These are phyloP conservation scores for Laetiporus sulphureus DNA, from an alignment of 1,284 basidiomycete genomes.

Conservation along the genomic window DNA sequence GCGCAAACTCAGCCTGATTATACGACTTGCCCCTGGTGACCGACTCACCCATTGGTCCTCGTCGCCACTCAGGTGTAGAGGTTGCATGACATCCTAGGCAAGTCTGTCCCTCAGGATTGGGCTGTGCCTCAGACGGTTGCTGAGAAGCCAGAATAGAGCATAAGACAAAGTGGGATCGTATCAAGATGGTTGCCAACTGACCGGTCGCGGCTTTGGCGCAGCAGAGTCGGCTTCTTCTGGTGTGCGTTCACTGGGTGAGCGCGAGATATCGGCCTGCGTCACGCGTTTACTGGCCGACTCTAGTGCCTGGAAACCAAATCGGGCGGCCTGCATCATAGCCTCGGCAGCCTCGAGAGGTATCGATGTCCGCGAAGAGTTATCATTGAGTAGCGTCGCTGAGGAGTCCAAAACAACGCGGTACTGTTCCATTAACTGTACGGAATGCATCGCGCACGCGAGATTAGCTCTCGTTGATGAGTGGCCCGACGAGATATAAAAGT, in stretches of 20 bases:
- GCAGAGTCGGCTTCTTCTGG: conserved; percentile 15
- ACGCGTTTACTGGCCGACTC: conserved; percentile 30
- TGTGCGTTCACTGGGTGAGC: conserved; percentile 11
- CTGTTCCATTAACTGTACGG: conserved; percentile 36
- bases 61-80: conserved; percentile 79
- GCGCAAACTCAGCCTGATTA: too few relatives aligned
- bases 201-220: conserved; percentile 16
- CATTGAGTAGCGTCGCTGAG: conserved; percentile 25
- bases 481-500: conserved; percentile 9
- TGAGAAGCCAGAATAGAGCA: not conserved
- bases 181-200: conserved; percentile 8
- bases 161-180: not conserved
- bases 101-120: conserved; percentile 51
- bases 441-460: not conserved
- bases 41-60: conserved; percentile 67
- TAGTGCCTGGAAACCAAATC: conserved; percentile 45
- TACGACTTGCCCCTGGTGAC: too few relatives aligned
- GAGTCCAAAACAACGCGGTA: conserved; percentile 39
- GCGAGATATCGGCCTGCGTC: conserved; percentile 13
- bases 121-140: conserved; percentile 32
- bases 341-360: conserved; percentile 35
- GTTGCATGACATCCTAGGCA: conserved; percentile 76
- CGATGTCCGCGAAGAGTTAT: conserved; percentile 21
- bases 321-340: conserved; percentile 42
- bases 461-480: not conserved